These are phyloP conservation scores for Botrytis deweyae DNA, from an alignment of 2,329 filamentous ascomycete genomes.

Conservation along the genomic window DNA sequence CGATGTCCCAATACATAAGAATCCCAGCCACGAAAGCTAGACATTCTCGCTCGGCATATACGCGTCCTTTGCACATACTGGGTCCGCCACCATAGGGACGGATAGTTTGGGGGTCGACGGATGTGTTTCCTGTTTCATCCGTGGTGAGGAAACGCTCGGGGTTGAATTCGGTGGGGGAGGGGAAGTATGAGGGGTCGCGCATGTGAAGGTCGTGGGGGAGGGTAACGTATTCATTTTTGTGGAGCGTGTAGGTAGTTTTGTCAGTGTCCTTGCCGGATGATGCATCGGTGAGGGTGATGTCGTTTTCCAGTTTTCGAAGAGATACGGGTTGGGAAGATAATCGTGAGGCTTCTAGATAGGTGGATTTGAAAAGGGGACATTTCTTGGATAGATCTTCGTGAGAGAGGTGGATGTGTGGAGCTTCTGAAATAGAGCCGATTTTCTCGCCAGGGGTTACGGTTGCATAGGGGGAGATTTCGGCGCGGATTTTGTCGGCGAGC, in stretches of 20 bases:
- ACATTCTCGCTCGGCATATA: conserved; percentile 51
- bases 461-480: conserved; percentile 47
- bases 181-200: conserved; percentile 43
- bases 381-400: conserved; percentile 43
- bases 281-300: conserved; percentile 37
- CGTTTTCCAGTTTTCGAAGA: conserved; percentile 43
- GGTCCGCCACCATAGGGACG: conserved; percentile 50
- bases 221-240: conserved; percentile 45
- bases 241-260: conserved; percentile 43
- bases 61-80: conserved; percentile 50
- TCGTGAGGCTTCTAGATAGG: conserved; percentile 48
- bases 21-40: conserved; percentile 53
- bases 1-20: conserved; percentile 56
- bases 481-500: conserved; percentile 45
- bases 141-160: conserved; percentile 46
- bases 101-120: conserved; percentile 40
- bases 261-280: conserved; percentile 28
- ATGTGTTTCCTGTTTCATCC: neutral
- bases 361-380: conserved; percentile 48
- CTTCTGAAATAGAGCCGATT: conserved; percentile 36
- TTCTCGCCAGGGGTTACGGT: conserved; percentile 39
- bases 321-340: conserved; percentile 45
- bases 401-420: conserved; percentile 44
- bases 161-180: conserved; percentile 44
- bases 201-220: conserved; percentile 48